Conservation (phyloP, 2,329 filamentous ascomycete genomes). For the Bipolaris gigantea region DNA sequence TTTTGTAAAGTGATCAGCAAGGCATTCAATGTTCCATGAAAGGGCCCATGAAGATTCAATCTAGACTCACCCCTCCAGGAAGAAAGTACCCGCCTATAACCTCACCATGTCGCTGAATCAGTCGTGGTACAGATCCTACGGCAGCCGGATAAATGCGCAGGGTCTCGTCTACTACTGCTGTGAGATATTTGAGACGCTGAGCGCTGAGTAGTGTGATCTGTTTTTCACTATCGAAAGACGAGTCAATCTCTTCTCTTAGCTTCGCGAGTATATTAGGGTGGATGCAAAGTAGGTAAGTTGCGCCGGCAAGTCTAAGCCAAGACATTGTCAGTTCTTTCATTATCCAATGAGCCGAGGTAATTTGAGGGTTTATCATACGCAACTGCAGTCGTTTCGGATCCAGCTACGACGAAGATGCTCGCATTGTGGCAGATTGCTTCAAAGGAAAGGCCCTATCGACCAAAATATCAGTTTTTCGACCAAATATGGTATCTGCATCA, state of each 20-base stretch:
- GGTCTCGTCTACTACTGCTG: constrained; percentile 29
- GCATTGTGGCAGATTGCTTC: constrained; percentile 10
- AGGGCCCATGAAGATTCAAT: not conserved
- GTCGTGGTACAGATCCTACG: constrained; percentile 7
- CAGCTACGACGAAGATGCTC: constrained; percentile 25
- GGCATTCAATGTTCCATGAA: not conserved
- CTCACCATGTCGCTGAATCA: constrained; percentile 4
- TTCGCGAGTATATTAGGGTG: constrained; percentile 13
- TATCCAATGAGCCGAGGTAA: too few relatives aligned
- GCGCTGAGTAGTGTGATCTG: constrained; percentile 33
- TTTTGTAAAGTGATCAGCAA: not conserved
- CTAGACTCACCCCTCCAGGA: not conserved
- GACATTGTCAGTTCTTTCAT: too few relatives aligned
- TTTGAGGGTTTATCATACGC: not conserved
- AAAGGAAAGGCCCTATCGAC: constrained; percentile 10
- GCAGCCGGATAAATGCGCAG: constrained; percentile 36
- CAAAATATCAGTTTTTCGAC: not conserved
- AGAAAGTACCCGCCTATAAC: constrained; percentile 1
- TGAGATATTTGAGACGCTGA: constrained; percentile 24
- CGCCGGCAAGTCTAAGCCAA: not conserved
- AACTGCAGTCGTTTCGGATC: constrained; percentile 21
- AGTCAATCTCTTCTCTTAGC: constrained; percentile 20
- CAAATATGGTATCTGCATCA: not conserved
- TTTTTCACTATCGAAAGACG: constrained; percentile 19
- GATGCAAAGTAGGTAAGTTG: constrained; percentile 23